phyloP scores from a whole-genome alignment of 2,329 filamentous ascomycete species.

The Ophidiomyces ophidiicola region DNA sequence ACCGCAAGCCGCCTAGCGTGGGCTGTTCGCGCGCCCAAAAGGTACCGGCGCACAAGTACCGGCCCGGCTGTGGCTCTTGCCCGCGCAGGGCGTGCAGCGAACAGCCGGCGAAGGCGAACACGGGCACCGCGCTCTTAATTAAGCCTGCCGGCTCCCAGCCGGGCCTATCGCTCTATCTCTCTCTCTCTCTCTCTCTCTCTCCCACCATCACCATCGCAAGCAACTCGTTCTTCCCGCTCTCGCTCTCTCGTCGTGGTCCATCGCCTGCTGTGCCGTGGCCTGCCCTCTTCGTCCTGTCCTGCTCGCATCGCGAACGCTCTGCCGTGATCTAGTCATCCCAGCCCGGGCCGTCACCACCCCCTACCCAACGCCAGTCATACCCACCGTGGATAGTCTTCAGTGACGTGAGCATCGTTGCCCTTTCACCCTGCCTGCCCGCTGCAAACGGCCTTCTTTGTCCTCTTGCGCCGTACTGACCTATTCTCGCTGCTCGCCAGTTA shows the following conservation, averaged over 20 bases:
- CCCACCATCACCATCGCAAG: neutral
- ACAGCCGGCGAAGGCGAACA: too few relatives aligned
- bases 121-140: too few relatives aligned
- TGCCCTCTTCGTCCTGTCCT: slow-evolving; percentile 1
- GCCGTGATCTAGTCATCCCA: too few relatives aligned
- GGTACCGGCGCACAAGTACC: slow-evolving; percentile 2
- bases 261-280: too few relatives aligned
- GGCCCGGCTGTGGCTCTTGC: too few relatives aligned
- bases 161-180: neutral
- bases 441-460: neutral
- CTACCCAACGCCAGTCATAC: too few relatives aligned
- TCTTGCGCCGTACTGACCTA: slow-evolving; percentile 2
- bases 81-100: too few relatives aligned
- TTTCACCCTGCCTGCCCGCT: neutral
- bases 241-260: too few relatives aligned
- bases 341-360: too few relatives aligned
- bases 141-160: neutral
- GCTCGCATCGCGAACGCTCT: neutral
- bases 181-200: neutral
- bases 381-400: slow-evolving; percentile 13
- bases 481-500: slow-evolving; percentile 8
- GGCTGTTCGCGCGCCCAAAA: neutral
- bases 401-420: slow-evolving; percentile 13
- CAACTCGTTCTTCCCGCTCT: neutral
- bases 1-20: neutral